Base-by-base conservation (phyloP, 495 filamentous ascomycete genomes). In the Penicillium chermesinum region DNA sequence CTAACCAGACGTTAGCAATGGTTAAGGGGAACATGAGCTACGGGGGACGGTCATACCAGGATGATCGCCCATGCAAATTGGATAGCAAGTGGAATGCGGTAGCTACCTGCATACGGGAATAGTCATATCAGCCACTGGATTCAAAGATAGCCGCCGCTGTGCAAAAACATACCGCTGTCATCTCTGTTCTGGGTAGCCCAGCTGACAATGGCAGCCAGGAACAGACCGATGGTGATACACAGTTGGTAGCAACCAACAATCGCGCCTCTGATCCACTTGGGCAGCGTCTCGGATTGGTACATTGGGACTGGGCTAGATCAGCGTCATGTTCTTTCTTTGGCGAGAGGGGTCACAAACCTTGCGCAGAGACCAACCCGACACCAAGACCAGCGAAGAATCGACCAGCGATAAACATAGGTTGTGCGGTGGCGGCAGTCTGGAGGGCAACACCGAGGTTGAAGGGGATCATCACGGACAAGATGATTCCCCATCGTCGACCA, bases 341-440 rank as follows among this genome's bases (percentile, higher is more conserved):
- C 9, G 10, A 32, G 38, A 41, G 18, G 5, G 3, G 13, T 43
- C 56, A 2, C 25, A 30, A 30, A 30, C 25, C 25, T 30, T 30
- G 25, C 4, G 85, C 81, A 2, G 82, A 86, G 47, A 86, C 82
- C 49, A 85, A 82, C 49, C 85, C 85, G 45, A 88, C 80, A 59
- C 86, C 86, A 42, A 87, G 61, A 50, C 86, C 85, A 33, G 84
- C 82, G 50, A 88, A 68, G 43, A 87, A 64, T 69, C 86, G 82
- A 52, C 86, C 86, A 18, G 74, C 78, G 1, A 86, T 78, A 21
- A 88, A 76, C 27, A 80, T 67, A 39, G 66, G 56, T 10, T 75
- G 61, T 12, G 49, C 54, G 4, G 55, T 64, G 22, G 74, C 72
- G 15, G 69, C 70, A 35, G 72, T 74, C 69, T 87, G 83, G 34